These are phyloP conservation scores for Lupinus albus DNA, from an alignment of 306 rosid species.

Conservation along the genomic window DNA sequence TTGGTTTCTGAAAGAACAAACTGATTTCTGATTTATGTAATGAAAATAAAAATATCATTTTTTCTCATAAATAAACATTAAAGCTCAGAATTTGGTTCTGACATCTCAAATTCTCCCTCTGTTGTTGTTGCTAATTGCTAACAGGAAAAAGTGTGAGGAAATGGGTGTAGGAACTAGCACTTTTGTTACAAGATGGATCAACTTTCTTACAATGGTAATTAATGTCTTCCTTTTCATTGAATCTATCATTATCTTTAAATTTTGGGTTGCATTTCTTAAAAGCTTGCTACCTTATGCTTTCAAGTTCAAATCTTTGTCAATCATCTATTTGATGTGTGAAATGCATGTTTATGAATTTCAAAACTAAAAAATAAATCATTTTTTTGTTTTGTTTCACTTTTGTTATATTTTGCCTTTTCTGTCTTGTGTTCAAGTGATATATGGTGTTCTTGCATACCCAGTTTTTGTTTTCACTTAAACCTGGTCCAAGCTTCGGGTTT, in stretches of 20 bases:
- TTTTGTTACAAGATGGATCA: constrained; percentile 91
- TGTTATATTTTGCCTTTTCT: too few species aligned
- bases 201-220: constrained; percentile 82
- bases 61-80: neutral
- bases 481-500: constrained; percentile 28
- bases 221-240: neutral
- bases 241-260: neutral
- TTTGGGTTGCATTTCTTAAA: constrained; percentile 15
- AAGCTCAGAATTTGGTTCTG: constrained; percentile 37
- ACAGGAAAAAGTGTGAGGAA: constrained; percentile 19
- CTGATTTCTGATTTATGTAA: neutral
- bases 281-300: constrained; percentile 5
- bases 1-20: neutral
- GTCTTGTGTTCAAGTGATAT: neutral
- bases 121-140: neutral
- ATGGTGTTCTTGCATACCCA: constrained; percentile 16
- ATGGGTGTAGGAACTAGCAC: constrained; percentile 93
- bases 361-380: neutral
- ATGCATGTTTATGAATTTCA: constrained; percentile 23
- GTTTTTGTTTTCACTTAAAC: constrained; percentile 25
- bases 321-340: neutral
- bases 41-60: neutral
- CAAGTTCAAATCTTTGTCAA: constrained; percentile 22
- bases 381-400: constrained; percentile 28
- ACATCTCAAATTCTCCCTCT: constrained; percentile 18